Evolutionary conservation across 2,329 filamentous ascomycete species (phyloP).

Genomic region (Tolypocladium paradoxum): DNA sequence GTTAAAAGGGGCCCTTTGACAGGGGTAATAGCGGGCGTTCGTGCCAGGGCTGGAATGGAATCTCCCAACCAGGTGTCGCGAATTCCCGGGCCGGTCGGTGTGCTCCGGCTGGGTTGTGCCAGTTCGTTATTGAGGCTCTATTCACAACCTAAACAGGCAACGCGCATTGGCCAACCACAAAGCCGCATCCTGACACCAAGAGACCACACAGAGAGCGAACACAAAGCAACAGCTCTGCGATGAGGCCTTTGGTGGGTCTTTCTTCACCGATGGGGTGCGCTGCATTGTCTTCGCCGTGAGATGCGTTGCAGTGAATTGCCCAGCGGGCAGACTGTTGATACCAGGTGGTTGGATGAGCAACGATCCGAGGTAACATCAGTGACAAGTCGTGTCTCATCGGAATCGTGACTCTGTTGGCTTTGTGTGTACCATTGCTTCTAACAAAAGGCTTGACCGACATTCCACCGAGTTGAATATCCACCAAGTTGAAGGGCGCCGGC

Average conservation of each 20-base stretch:
- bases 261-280: neutral
- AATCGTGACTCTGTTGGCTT: no score
- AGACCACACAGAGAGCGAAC: neutral
- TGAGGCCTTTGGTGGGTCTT: neutral
- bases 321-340: neutral
- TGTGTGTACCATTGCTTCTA: neutral
- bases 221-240: neutral
- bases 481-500: neutral
- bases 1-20: no score
- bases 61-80: neutral
- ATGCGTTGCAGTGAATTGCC: neutral
- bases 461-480: neutral
- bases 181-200: neutral
- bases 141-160: constrained; percentile 14
- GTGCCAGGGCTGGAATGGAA: no score
- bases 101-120: no score
- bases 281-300: neutral
- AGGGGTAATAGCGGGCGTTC: neutral
- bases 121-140: constrained; percentile 12
- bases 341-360: neutral
- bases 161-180: neutral
- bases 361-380: no score
- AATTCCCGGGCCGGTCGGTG: no score
- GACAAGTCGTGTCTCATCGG: neutral
- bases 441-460: neutral